Conservation (phyloP, 225 moss, liverwort and hornwort genomes). For the Lunularia cruciata region DNA sequence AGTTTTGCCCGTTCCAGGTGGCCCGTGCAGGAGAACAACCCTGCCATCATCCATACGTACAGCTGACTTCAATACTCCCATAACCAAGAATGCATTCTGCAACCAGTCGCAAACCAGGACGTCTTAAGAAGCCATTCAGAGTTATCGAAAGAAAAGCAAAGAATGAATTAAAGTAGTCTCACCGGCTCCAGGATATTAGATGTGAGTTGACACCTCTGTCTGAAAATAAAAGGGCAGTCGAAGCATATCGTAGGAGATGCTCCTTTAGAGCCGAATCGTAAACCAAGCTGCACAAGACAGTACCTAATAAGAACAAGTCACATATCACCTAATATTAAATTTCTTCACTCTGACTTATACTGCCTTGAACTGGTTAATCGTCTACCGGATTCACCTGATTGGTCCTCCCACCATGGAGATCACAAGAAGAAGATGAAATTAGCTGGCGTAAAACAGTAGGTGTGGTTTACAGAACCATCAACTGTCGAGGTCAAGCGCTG, state of each 20-base stretch:
- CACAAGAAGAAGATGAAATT: no score
- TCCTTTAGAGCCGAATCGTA: slow-evolving; percentile 39
- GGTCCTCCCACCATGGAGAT: no score
- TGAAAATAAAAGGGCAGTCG: slow-evolving; percentile 38
- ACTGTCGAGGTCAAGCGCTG: no score
- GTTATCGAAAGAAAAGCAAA: background rate
- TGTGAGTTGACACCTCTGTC: slow-evolving; percentile 48
- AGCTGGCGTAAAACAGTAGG: no score
- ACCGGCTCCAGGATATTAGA: slow-evolving; percentile 45
- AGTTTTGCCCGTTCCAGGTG: slow-evolving; percentile 50
- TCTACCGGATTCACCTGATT: no score
- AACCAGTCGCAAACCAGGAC: background rate
- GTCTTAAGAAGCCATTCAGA: background rate
- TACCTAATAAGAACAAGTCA: no score
- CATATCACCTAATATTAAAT: no score
- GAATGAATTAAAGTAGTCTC: background rate
- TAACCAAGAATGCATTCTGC: background rate
- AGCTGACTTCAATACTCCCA: background rate
- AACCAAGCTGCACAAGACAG: slow-evolving; percentile 37
- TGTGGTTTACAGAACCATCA: no score
- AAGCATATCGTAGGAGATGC: slow-evolving; percentile 40
- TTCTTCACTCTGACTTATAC: no score
- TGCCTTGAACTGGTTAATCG: no score
- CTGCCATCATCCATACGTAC: slow-evolving; percentile 12
- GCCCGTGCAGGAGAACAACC: slow-evolving; percentile 47